Base-by-base conservation (phyloP, 345 rosid genomes). In the Acer campestre region DNA sequence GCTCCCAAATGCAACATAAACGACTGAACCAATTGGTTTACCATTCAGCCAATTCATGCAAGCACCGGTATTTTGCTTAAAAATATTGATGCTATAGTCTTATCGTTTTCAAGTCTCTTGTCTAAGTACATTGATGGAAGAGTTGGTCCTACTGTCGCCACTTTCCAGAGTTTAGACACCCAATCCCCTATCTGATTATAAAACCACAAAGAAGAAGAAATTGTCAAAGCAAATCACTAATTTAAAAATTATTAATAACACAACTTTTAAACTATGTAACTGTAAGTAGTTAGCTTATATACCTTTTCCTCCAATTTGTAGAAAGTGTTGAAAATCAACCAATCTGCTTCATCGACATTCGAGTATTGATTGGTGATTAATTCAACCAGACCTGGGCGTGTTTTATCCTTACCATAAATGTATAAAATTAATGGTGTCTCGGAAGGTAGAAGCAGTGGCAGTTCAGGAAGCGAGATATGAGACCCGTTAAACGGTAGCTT, bases 291-390 rank as follows among this genome's bases (percentile, higher is more conserved):
- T 29, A 29, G 31, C 31, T 2, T 29, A 29, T 29, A 29, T 2
- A 73, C 86, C 84, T 81, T 75, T 66, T 68, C 25, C 78, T 86
- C 85, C 67, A 82, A 25, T 55, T 73, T 67, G 22, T 80, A 56
- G 56, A 84, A 59, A 20, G 80, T 29, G 61, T 76, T 76, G 23
- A 29, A 78, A 25, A 84, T 75, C 18, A 80, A 27, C 77, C 65
- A 77, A 59, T 84, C 84, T 0, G 80, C 85, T 25, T 76, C 27
- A 2, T 76, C 80, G 25, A 82, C n/a, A 22, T 79, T 78, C 6
- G 74, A 22, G 77, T 76, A 86, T 49, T 86, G 87, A 62, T 74
- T 55, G 18, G 59, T 18, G 35, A 80, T 5, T 70, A 68, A 18
- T 44, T 76, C 8, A 9, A 29, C 27, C 55, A 42, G 20, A n/a